phyloP scores from a whole-genome alignment of 1,139 yeast genomes.

The Geotrichum bryndzae region DNA sequence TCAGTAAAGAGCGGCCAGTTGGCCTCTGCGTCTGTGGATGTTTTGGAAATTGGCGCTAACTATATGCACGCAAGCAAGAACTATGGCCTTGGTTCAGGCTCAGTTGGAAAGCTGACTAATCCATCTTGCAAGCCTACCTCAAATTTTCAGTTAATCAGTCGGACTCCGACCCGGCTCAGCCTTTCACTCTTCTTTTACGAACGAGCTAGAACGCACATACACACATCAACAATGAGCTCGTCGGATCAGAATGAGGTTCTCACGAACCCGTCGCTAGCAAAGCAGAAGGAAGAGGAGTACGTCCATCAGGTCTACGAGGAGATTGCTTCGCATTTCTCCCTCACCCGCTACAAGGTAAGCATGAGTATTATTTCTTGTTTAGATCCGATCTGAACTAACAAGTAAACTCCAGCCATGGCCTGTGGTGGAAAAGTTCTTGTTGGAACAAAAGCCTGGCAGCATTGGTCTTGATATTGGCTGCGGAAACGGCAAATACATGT shows the following conservation, averaged over 20 bases:
- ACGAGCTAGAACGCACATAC: not conserved
- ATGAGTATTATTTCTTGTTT: not conserved
- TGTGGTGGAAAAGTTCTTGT: conserved; percentile 68
- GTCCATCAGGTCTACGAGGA: conserved; percentile 90
- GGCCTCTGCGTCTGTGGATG: not conserved
- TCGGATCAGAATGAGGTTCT: not conserved
- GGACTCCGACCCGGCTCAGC: not conserved
- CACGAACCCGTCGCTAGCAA: conserved; percentile 17
- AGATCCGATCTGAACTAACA: not conserved
- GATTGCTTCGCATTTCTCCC: conserved; percentile 87
- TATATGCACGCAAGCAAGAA: not conserved
- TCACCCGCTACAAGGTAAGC: conserved; percentile 67
- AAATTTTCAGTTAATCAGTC: not conserved
- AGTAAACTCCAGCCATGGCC: conserved; percentile 70
- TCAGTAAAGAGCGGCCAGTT: not conserved
- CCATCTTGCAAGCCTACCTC: not conserved
- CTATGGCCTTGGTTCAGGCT: too few species aligned
- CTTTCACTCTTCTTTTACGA: not conserved
- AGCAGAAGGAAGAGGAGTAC: conserved; percentile 59
- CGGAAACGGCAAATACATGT: conserved; percentile 90
- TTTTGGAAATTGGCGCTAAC: not conserved
- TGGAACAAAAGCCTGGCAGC: conserved; percentile 38
- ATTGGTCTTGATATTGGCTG: conserved; percentile 70
- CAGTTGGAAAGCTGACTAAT: not conserved
- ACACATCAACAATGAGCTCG: not conserved